A percentile compares a stretch with the other conserved stretches of the same genome.
phyloP scores from a whole-genome alignment of 2,329 filamentous ascomycete genomes.

The Hypoxylon sp. region DNA sequence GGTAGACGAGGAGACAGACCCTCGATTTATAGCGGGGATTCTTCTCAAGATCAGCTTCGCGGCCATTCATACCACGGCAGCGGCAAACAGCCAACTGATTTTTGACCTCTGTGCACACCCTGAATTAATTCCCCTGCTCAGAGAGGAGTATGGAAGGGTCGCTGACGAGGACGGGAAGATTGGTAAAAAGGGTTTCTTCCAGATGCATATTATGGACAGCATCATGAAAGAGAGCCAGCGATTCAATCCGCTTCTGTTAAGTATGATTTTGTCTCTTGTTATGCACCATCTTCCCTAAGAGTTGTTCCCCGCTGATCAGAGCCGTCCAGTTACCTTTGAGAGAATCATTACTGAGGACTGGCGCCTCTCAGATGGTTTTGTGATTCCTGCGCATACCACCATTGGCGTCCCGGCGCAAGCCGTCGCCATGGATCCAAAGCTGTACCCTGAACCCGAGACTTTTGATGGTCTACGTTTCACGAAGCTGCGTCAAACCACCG shows the following conservation, averaged over 20 bases:
- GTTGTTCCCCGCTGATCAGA: neutral
- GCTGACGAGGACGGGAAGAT: conserved; percentile 40
- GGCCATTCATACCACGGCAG: conserved; percentile 51
- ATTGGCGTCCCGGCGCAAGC: conserved; percentile 49
- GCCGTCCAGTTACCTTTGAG: conserved; percentile 41
- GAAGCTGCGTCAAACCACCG: conserved; percentile 37
- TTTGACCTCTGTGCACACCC: conserved; percentile 52
- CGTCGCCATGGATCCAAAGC: conserved; percentile 37
- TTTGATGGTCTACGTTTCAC: conserved; percentile 50
- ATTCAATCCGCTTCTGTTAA: conserved; percentile 46
- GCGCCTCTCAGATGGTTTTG: conserved; percentile 52
- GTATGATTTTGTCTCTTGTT: conserved; percentile 36
- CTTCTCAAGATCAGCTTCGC: conserved; percentile 48
- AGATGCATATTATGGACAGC: conserved; percentile 54
- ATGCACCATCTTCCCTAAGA: neutral
- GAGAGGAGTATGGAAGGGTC: conserved; percentile 55
- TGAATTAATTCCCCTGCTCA: conserved; percentile 59
- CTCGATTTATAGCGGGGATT: conserved; percentile 46
- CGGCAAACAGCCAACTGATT: conserved; percentile 48
- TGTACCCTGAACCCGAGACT: conserved; percentile 40
- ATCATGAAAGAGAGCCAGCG: conserved; percentile 57
- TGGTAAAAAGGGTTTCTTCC: conserved; percentile 36
- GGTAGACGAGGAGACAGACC: conserved; percentile 38
- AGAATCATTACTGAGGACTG: conserved; percentile 41
- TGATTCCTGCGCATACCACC: conserved; percentile 49